These are phyloP conservation scores for Glaciozyma martinii DNA, from an alignment of 768 basidiomycete species.

Conservation along the genomic window DNA sequence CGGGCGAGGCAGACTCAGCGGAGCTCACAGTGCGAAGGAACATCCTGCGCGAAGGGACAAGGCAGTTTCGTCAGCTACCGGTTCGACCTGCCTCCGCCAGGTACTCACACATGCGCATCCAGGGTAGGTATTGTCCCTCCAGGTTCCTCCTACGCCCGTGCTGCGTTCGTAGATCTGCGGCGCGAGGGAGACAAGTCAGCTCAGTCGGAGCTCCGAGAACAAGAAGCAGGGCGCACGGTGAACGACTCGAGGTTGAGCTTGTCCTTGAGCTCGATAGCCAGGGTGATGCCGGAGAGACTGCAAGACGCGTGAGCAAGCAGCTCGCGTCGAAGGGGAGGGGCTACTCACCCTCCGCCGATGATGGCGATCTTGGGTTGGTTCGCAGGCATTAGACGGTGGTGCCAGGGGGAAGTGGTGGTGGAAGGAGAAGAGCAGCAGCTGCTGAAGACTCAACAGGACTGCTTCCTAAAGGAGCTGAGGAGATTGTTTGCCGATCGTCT, in stretches of 20 bases:
- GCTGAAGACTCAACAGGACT: too few relatives aligned
- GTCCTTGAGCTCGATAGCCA: conserved; percentile 19
- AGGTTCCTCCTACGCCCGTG: background rate
- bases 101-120: background rate
- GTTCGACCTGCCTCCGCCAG: background rate
- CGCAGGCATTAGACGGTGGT: too few relatives aligned
- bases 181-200: background rate
- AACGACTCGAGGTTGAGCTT: conserved; percentile 5
- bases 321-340: background rate
- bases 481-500: too few relatives aligned
- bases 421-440: too few relatives aligned
- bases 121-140: background rate
- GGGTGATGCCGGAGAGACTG: conserved; percentile 23
- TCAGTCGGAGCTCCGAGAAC: background rate
- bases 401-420: too few relatives aligned
- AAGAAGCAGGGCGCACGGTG: background rate
- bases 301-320: background rate
- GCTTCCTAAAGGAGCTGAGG: too few relatives aligned
- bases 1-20: too few relatives aligned
- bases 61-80: background rate
- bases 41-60: background rate
- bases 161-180: background rate
- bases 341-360: background rate
- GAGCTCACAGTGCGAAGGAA: background rate
- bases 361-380: background rate